phyloP scores from a whole-genome alignment of 306 rosid species.

The Trifolium subterraneum region DNA sequence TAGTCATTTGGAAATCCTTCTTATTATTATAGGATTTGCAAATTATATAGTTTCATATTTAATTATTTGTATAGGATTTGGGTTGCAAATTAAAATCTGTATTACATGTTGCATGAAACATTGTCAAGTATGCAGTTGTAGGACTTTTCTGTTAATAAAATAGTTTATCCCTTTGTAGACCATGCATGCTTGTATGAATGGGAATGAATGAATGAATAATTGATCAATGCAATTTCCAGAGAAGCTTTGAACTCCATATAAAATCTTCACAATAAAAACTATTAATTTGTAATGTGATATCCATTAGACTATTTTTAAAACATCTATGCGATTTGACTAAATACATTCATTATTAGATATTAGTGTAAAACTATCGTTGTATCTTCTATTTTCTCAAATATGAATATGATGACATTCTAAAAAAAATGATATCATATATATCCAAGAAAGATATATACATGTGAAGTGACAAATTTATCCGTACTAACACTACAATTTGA shows the following conservation, averaged over 20 bases:
- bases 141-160: constrained; percentile 10
- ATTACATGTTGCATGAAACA: constrained; percentile 1
- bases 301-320: too few species aligned
- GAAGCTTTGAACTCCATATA: neutral
- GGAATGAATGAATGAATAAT: neutral
- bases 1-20: constrained; percentile 33
- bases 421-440: too few species aligned
- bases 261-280: too few species aligned
- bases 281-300: too few species aligned
- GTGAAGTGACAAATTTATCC: too few species aligned
- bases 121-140: neutral
- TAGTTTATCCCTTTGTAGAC: neutral
- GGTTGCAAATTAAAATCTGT: neutral
- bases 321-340: too few species aligned
- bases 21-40: constrained; percentile 24
- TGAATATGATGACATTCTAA: too few species aligned
- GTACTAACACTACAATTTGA: too few species aligned
- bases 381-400: too few species aligned
- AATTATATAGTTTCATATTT: constrained; percentile 16
- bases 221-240: neutral
- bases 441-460: too few species aligned
- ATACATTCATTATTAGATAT: too few species aligned
- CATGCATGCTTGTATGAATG: neutral
- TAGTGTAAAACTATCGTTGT: too few species aligned
- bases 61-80: neutral